Conservation (phyloP, 2,329 filamentous ascomycete species). For the Sporothrix dimorphospora region DNA sequence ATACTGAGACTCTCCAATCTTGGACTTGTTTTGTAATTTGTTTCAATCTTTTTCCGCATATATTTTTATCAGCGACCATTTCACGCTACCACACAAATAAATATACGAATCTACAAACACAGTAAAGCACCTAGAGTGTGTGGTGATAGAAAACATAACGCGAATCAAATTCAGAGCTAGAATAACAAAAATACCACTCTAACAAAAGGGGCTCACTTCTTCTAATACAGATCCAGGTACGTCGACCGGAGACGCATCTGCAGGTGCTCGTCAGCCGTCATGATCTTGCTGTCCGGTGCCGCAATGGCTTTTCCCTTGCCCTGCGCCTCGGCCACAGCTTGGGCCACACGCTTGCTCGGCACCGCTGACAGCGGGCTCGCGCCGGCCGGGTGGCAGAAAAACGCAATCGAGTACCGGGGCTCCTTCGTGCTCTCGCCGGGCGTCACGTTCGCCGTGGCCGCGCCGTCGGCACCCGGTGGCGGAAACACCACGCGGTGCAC, state of each 20-base stretch:
- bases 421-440: conserved; percentile 53
- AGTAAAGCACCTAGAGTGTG: background rate
- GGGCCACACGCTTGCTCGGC: conserved; percentile 61
- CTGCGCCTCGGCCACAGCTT: conserved; percentile 41
- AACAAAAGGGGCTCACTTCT: background rate
- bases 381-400: conserved; percentile 67
- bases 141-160: background rate
- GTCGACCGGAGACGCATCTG: conserved; percentile 62
- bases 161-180: background rate
- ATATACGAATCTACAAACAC: conserved; percentile 4
- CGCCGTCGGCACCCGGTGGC: conserved; percentile 44
- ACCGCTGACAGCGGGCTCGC: conserved; percentile 58
- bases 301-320: conserved; percentile 12
- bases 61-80: background rate
- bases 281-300: conserved; percentile 48
- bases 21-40: conserved; percentile 5
- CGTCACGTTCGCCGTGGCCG: conserved; percentile 32
- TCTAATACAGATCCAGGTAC: conserved; percentile 59
- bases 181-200: background rate
- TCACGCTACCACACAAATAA: background rate
- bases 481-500: conserved; percentile 85
- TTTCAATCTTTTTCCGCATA: too few relatives aligned
- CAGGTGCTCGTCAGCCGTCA: conserved; percentile 68
- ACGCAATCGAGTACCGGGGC: conserved; percentile 67
- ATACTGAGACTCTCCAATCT: conserved; percentile 13